These are phyloP conservation scores for Alternaria brassicicola DNA, from an alignment of 2,329 filamentous ascomycete species.

Conservation along the genomic window DNA sequence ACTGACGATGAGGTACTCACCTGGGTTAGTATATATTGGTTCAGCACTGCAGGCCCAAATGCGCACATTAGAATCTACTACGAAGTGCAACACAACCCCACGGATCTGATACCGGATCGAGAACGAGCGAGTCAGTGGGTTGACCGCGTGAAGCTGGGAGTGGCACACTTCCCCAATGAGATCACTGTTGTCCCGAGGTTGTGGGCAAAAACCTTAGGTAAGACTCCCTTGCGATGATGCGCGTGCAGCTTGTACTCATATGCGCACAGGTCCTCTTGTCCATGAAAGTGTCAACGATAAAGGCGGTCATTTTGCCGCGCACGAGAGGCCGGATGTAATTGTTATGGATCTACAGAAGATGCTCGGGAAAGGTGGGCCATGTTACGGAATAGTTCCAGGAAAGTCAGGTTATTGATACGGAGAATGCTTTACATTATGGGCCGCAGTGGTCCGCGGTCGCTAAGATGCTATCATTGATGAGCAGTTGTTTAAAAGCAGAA, in stretches of 20 bases:
- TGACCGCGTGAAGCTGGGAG: slow-evolving; percentile 56
- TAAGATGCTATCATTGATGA: not conserved
- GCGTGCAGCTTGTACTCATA: not conserved
- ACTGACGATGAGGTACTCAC: slow-evolving; percentile 76
- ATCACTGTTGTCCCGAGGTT: slow-evolving; percentile 59
- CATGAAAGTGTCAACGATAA: slow-evolving; percentile 58
- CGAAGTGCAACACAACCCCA: slow-evolving; percentile 59
- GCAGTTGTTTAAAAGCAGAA: not conserved
- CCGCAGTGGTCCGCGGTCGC: not conserved
- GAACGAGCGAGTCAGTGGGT: slow-evolving; percentile 52
- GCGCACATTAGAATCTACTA: slow-evolving; percentile 76
- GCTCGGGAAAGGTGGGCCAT: slow-evolving; percentile 58
- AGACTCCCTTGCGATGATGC: slow-evolving; percentile 4
- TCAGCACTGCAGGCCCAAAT: slow-evolving; percentile 70
- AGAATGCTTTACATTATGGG: not conserved
- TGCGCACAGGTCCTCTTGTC: slow-evolving; percentile 56
- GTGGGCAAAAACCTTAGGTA: slow-evolving; percentile 65
- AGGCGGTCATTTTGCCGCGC: slow-evolving; percentile 68
- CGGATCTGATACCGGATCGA: slow-evolving; percentile 32
- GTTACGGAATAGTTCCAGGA: slow-evolving; percentile 43
- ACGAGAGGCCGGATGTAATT: slow-evolving; percentile 62
- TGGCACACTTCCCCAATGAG: slow-evolving; percentile 66
- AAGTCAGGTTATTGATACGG: slow-evolving; percentile 33
- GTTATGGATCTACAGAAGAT: slow-evolving; percentile 62
- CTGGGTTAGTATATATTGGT: slow-evolving; percentile 76